Conservation (phyloP, 495 filamentous ascomycete species). For the Parathielavia hyrcaniae region DNA sequence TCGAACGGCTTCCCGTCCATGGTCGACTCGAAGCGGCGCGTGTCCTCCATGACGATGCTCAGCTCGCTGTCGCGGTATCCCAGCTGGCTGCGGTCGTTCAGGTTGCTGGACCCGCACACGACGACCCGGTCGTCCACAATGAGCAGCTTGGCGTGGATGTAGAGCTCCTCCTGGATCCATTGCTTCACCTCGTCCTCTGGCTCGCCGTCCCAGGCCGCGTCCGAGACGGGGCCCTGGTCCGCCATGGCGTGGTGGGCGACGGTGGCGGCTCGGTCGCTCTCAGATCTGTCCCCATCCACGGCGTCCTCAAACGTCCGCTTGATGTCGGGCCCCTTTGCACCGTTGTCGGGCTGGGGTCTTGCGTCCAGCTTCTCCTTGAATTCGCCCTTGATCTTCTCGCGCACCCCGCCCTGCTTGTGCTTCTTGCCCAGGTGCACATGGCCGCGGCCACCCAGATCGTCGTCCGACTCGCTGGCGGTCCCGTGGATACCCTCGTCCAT, state of each 20-base stretch:
- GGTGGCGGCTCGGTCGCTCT: constrained; percentile 51
- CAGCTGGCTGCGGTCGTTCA: constrained; percentile 90
- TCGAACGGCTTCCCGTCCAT: constrained; percentile 76
- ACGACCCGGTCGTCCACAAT: constrained; percentile 78
- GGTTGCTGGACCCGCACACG: constrained; percentile 82
- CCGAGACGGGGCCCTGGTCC: constrained; percentile 54
- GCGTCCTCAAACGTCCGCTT: constrained; percentile 61
- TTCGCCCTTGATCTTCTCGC: constrained; percentile 33
- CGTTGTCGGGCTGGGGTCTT: constrained; percentile 52
- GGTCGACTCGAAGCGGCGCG: constrained; percentile 57
- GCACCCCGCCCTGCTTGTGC: constrained; percentile 38
- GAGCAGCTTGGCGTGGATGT: constrained; percentile 82
- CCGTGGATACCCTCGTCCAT: constrained; percentile 70
- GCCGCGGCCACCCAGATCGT: constrained; percentile 36
- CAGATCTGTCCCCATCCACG: constrained; percentile 35
- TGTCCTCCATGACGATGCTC: constrained; percentile 88
- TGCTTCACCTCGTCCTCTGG: constrained; percentile 68
- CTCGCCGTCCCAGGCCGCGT: constrained; percentile 66
- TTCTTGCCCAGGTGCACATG: constrained; percentile 39
- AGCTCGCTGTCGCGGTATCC: constrained; percentile 88
- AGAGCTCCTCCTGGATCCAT: constrained; percentile 91
- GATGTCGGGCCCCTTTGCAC: constrained; percentile 42
- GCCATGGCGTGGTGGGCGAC: constrained; percentile 82
- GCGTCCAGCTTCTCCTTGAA: constrained; percentile 42
- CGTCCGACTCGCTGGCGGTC: constrained; percentile 41